A percentile compares a stretch with the other conserved stretches of the same genome.
These are phyloP conservation scores for Torulaspora pretoriensis DNA, from an alignment of 1,139 yeast species.

Conservation along the genomic window DNA sequence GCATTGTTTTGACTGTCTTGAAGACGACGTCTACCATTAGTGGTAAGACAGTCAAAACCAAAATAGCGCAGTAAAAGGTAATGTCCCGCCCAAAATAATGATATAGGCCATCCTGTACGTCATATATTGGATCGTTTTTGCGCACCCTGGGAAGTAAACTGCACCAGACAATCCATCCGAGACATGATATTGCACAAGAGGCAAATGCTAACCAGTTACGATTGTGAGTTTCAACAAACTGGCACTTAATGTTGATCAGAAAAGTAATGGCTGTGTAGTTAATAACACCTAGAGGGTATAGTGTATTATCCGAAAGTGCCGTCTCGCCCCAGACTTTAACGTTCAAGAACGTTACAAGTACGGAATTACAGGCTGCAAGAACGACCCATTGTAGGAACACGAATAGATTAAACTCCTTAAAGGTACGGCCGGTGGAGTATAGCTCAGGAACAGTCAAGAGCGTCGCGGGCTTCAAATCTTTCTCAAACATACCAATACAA, in stretches of 20 bases:
- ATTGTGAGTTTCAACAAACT: slow-evolving; percentile 79
- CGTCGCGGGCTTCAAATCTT: slow-evolving; percentile 84
- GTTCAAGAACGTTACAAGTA: slow-evolving; percentile 63
- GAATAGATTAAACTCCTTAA: slow-evolving; percentile 66
- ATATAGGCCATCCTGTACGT: slow-evolving; percentile 64
- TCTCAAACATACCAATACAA: slow-evolving; percentile 93
- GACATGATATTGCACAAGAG: slow-evolving; percentile 66
- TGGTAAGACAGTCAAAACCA: slow-evolving; percentile 55
- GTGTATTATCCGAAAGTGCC: slow-evolving; percentile 64
- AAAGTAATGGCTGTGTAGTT: slow-evolving; percentile 68
- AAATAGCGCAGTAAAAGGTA: slow-evolving; percentile 79
- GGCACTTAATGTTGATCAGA: slow-evolving; percentile 72
- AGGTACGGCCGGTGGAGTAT: slow-evolving; percentile 71
- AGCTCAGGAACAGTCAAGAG: slow-evolving; percentile 88
- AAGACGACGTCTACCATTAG: slow-evolving; percentile 61
- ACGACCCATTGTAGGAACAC: slow-evolving; percentile 77
- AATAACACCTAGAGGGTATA: slow-evolving; percentile 77
- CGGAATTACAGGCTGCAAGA: slow-evolving; percentile 69
- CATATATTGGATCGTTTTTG: slow-evolving; percentile 59
- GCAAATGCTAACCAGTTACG: slow-evolving; percentile 69
- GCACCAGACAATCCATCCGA: slow-evolving; percentile 90
- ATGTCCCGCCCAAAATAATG: slow-evolving; percentile 71
- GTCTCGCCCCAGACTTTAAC: slow-evolving; percentile 65
- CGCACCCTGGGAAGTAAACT: slow-evolving; percentile 68
- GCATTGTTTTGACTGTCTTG: slow-evolving; percentile 52